phyloP scores from a whole-genome alignment of 768 basidiomycete species.

The Lactarius deliciosus region DNA sequence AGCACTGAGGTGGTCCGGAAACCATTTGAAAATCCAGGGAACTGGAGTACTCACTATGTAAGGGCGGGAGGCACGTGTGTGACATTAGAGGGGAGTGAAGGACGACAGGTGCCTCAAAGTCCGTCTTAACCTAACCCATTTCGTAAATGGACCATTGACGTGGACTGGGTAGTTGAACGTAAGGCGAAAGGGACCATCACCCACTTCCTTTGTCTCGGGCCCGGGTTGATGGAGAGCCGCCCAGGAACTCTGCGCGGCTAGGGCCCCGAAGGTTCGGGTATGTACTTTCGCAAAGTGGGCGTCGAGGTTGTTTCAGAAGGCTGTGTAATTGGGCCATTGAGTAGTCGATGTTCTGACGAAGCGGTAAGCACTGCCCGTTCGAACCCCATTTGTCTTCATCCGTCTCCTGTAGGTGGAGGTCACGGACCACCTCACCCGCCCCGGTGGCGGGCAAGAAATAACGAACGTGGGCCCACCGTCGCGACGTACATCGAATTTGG shows the following conservation, averaged over 20 bases:
- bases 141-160: no score
- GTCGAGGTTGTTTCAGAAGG: not conserved
- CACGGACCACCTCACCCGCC: not conserved
- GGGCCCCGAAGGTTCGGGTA: not conserved
- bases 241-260: not conserved
- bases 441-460: not conserved
- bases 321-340: not conserved
- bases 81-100: no score
- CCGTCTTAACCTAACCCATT: no score
- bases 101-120: no score
- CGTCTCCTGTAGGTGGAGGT: not conserved
- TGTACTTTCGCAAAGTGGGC: not conserved
- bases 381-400: not conserved
- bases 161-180: no score
- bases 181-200: no score
- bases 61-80: no score
- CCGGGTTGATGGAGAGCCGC: no score
- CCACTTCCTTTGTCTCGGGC: no score
- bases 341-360: not conserved
- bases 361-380: not conserved
- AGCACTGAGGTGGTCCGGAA: no score
- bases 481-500: slow-evolving; percentile 1
- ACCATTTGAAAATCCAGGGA: no score
- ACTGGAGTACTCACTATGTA: no score
- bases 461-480: not conserved